phyloP scores from a whole-genome alignment of 2,329 filamentous ascomycete genomes.

The Aureobasidium pullulans region DNA sequence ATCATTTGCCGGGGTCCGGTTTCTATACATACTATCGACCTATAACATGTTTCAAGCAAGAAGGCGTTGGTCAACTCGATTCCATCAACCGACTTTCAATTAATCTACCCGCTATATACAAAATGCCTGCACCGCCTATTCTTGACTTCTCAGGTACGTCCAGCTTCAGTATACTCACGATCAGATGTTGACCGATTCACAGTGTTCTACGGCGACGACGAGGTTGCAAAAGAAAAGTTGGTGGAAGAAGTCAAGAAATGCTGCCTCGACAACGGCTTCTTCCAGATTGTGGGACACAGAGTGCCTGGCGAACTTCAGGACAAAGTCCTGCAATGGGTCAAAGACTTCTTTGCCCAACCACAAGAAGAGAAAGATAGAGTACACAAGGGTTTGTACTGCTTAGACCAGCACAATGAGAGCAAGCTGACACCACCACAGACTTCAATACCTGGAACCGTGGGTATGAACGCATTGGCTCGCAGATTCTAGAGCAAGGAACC shows the following conservation, averaged over 20 bases:
- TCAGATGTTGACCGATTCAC: not conserved
- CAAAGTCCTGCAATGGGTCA: slow-evolving; percentile 32
- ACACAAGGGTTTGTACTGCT: not conserved
- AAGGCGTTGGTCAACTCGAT: no score
- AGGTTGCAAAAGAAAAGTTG: not conserved
- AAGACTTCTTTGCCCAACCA: slow-evolving; percentile 34
- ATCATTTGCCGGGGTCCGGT: not conserved
- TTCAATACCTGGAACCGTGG: slow-evolving; percentile 28
- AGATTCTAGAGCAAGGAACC: slow-evolving; percentile 36
- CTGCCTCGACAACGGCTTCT: slow-evolving; percentile 32
- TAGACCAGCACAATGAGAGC: no score
- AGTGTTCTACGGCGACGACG: not conserved
- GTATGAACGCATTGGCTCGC: slow-evolving; percentile 36
- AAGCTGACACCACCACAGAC: not conserved
- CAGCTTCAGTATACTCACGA: not conserved
- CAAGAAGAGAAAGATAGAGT: slow-evolving; percentile 35
- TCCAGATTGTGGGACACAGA: slow-evolving; percentile 38
- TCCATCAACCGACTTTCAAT: no score
- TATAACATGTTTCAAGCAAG: not conserved
- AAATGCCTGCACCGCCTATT: not conserved
- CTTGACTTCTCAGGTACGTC: not conserved
- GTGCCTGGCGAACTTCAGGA: slow-evolving; percentile 33
- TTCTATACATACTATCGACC: not conserved
- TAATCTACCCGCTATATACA: not conserved
- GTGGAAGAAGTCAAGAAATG: not conserved